A percentile compares a stretch with the other conserved stretches of the same genome.
phyloP scores from a whole-genome alignment of 2,329 filamentous ascomycete species.

The Penicillium palitans region DNA sequence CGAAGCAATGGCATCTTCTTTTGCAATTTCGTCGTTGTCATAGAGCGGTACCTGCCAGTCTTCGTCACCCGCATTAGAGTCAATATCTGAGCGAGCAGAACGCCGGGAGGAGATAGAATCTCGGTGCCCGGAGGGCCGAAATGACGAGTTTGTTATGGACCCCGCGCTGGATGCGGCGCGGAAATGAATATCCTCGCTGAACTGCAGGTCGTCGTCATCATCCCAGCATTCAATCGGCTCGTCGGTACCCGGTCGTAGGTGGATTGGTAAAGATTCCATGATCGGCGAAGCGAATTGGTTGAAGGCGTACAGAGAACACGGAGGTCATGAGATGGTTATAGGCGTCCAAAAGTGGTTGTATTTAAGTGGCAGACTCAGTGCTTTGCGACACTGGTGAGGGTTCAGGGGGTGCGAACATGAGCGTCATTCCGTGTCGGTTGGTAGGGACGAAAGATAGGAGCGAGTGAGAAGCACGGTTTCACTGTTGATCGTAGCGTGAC shows the following conservation, averaged over 20 bases:
- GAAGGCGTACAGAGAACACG: neutral
- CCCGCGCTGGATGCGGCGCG: constrained; percentile 48
- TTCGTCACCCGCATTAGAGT: constrained; percentile 72
- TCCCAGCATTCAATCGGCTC: constrained; percentile 52
- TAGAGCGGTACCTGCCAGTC: constrained; percentile 85
- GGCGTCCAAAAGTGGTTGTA: neutral
- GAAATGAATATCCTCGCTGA: constrained; percentile 48
- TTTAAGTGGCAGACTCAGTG: constrained; percentile 22
- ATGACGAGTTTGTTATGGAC: constrained; percentile 46
- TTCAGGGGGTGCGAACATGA: constrained; percentile 19
- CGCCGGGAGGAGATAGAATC: constrained; percentile 79
- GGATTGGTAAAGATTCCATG: constrained; percentile 44
- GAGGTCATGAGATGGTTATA: neutral
- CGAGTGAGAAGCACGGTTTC: neutral
- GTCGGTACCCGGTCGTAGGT: constrained; percentile 35
- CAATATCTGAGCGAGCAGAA: constrained; percentile 80
- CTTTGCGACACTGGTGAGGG: constrained; percentile 24
- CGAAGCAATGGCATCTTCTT: constrained; percentile 79
- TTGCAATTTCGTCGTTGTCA: constrained; percentile 81
- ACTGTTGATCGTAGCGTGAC: neutral
- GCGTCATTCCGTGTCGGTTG: constrained; percentile 32
- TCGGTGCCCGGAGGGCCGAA: constrained; percentile 53
- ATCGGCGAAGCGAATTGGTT: constrained; percentile 10
- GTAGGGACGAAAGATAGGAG: neutral
- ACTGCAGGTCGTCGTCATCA: constrained; percentile 51